Evolutionary conservation across 73 alveolate genomes (phyloP), one percentile per base, ranked within the genome.

Genomic region (Paramecium sonneborni): DNA sequence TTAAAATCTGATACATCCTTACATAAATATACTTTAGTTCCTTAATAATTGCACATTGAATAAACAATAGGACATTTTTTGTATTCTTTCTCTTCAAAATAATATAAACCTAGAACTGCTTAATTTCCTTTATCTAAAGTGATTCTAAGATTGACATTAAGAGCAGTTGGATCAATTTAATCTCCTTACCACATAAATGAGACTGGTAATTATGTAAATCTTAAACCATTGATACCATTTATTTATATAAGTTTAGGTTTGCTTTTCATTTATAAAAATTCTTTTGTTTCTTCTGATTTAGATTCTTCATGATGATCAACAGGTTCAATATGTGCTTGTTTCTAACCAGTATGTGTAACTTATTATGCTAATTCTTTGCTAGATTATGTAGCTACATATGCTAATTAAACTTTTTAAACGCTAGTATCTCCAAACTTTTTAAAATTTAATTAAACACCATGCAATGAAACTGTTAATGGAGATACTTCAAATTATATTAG

Each of bases 121-220:
- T 79, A 34, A 79, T 79, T 79, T 41, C 90, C 90, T 46, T 79
- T 79, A 79, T 79, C 90, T 15, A 79, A 39, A 0, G 90, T 79
- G 18, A 79, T 79, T 79, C 90, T 79, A 0, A 79, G 10, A 44
- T 79, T 79, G 2, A 79, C 90, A 79, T 79, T 79, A 12, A 79
- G 41, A 37, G 90, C 90, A 20, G 90, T 79, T 11, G 90, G 90
- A 23, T 79, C 90, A 79, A 79, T 79, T 41, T 38, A 43, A 79
- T 79, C 90, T 41, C 90, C 90, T 79, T 79, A 43, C 90, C 90
- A 79, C 90, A 79, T 79, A 43, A 79, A 79, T 6, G 55, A 44
- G 3, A 79, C 43, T 9, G 90, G 90, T 12, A 26, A 23, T 23
- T 21, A 79, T 79, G 55, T 30, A 79, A 39, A 79, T 79, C 90